A percentile compares a stretch with the other conserved stretches of the same genome.
Conservation (phyloP, 176 grass and related monocot genomes). For the Zea luxurians region DNA sequence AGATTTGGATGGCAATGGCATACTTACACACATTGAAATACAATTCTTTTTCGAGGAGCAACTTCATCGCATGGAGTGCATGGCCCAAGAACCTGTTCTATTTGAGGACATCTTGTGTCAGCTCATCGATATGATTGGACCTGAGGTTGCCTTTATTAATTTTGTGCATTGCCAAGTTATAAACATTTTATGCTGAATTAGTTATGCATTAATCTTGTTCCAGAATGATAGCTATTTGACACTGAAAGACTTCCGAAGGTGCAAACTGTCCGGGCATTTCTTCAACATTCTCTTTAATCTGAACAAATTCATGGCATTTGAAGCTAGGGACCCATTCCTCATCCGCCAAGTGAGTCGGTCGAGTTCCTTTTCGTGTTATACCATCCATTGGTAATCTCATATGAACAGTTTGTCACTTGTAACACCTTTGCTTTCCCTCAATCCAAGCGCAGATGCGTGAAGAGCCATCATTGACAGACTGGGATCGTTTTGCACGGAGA, state of each 20-base stretch:
- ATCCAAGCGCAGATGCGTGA: slow-evolving; percentile 78
- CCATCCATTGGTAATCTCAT: background rate
- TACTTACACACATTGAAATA: slow-evolving; percentile 83
- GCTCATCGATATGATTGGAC: slow-evolving; percentile 90
- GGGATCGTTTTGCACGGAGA: slow-evolving; percentile 92
- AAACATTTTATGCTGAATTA: slow-evolving; percentile 34
- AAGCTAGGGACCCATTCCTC: slow-evolving; percentile 94
- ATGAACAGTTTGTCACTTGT: background rate
- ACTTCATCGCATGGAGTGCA: slow-evolving; percentile 97
- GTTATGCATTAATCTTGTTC: slow-evolving; percentile 33
- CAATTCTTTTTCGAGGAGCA: slow-evolving; percentile 97
- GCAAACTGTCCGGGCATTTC: slow-evolving; percentile 82
- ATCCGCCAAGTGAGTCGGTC: slow-evolving; percentile 86
- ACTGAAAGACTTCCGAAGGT: slow-evolving; percentile 69
- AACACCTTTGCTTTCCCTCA: slow-evolving; percentile 18
- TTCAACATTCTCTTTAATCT: slow-evolving; percentile 98
- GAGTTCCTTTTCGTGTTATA: slow-evolving; percentile 6
- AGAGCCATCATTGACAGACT: slow-evolving; percentile 91
- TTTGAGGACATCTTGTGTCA: slow-evolving; percentile 96
- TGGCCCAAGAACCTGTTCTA: slow-evolving; percentile 92
- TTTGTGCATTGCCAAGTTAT: slow-evolving; percentile 17
- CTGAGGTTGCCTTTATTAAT: slow-evolving; percentile 58
- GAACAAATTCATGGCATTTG: slow-evolving; percentile 94
- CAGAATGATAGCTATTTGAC: slow-evolving; percentile 73
- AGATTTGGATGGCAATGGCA: slow-evolving; percentile 90